Evolutionary conservation across 768 basidiomycete species (phyloP), one percentile per base, ranked within the genome.

Genomic region (Hortiboletus campestris): DNA sequence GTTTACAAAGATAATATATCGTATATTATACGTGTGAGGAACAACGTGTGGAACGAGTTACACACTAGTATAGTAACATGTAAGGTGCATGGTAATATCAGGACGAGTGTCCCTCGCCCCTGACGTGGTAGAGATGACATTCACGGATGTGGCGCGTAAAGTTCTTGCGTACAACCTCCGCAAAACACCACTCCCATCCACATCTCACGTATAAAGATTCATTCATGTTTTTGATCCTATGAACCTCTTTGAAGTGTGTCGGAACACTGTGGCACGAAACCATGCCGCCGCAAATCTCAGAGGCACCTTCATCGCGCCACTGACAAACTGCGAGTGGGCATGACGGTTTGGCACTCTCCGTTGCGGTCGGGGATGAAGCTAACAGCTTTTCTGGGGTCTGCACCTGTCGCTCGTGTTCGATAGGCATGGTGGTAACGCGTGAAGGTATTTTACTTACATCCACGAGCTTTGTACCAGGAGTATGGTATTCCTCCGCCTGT

Each of bases 121-220:
- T 49, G 10, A 8, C 4, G 25, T 63, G 56, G 0, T 2, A 2
- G 1, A 63, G 38, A 6, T 63, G 61, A 0, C 0, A 0, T 2
- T 63, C 61, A 0, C 32, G 22, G 0, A 59, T 2, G 3, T 62
- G 61, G 0, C 61, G 42, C 0, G 1, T 13, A 11, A 63, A 49
- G 9, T 59, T 59, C 2, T 62, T 59, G 14, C 56, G 43, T 2
- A 1, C 2, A 7, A 5, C 0, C 1, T 8, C 0, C 25, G 0
- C 0, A 25, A 4, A 16, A 34, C 56, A 58, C 9, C n/a, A 32
- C 1, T n/a, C 19, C 52, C 61, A 62, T 0, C 0, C 19, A 17
- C 61, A 62, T 0, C 0, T 4, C 28, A 62, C 3, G 8, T 0
- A 0, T 2, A 6, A 0, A 11, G 0, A 14, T 11, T 50, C 32